Evolutionary conservation across 164 flowering plant species (phyloP).

Genomic region (Cinnamomum chago): DNA sequence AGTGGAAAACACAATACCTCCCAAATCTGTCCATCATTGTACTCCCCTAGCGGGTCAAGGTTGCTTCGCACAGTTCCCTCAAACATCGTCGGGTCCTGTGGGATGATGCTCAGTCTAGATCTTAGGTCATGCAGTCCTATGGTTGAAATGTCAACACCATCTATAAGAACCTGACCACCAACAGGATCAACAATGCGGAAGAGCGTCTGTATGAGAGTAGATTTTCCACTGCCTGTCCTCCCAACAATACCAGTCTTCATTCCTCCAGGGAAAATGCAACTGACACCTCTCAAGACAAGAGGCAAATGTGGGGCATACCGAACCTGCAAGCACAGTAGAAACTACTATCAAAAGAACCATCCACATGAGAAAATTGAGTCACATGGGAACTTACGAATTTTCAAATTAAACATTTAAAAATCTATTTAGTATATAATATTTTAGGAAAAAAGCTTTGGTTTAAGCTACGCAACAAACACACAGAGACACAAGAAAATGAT

Average conservation of each 20-base stretch:
- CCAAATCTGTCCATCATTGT: conserved; percentile 75
- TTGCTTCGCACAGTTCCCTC: conserved; percentile 76
- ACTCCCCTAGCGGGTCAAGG: conserved; percentile 75
- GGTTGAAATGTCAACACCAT: conserved; percentile 49
- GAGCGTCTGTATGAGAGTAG: conserved; percentile 77
- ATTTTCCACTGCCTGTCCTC: conserved; percentile 82
- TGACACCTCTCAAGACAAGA: conserved; percentile 61
- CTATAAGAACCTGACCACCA: conserved; percentile 52
- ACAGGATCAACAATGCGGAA: conserved; percentile 74
- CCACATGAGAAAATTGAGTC: background rate
- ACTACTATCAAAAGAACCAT: background rate
- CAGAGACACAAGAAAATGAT: no score
- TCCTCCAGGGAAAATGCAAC: conserved; percentile 70
- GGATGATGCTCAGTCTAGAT: conserved; percentile 70
- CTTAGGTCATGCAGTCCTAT: conserved; percentile 80
- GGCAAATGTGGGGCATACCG: conserved; percentile 83
- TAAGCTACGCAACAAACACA: no score
- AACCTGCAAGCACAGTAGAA: conserved; percentile 33
- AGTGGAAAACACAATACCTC: conserved; percentile 40
- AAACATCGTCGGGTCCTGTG: conserved; percentile 92
- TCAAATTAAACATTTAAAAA: no score
- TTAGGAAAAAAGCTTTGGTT: no score
- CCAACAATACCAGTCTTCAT: conserved; percentile 78
- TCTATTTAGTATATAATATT: background rate
- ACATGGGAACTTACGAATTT: background rate